A percentile compares a stretch with the other conserved stretches of the same genome.
Evolutionary conservation across 2,329 filamentous ascomycete species (phyloP).

Genomic region (Decorospora gaudefroyi): DNA sequence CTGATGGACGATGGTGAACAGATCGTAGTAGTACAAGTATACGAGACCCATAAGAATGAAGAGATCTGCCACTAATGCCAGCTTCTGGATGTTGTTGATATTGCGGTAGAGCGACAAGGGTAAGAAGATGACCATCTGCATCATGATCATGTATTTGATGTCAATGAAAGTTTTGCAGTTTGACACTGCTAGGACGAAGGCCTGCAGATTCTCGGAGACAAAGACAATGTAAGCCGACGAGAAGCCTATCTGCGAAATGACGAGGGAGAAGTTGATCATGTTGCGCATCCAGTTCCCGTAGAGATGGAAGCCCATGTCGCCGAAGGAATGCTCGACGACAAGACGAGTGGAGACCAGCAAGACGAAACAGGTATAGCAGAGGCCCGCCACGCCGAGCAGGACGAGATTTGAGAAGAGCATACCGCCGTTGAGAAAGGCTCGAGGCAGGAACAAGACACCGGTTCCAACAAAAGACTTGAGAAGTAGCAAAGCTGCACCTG

Average conservation of each 20-base stretch:
- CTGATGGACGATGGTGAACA: slow-evolving; percentile 75
- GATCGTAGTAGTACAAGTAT: slow-evolving; percentile 95
- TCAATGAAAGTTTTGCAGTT: slow-evolving; percentile 84
- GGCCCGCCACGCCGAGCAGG: slow-evolving; percentile 77
- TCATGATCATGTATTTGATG: slow-evolving; percentile 86
- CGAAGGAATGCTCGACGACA: slow-evolving; percentile 90
- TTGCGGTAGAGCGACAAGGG: slow-evolving; percentile 93
- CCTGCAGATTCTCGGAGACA: slow-evolving; percentile 91
- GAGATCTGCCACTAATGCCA: slow-evolving; percentile 87
- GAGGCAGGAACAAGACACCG: slow-evolving; percentile 88
- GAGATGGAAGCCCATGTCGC: slow-evolving; percentile 90
- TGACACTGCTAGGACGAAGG: slow-evolving; percentile 89
- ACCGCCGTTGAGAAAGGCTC: slow-evolving; percentile 92
- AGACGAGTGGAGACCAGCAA: slow-evolving; percentile 85
- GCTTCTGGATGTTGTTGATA: slow-evolving; percentile 95
- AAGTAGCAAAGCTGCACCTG: slow-evolving; percentile 79
- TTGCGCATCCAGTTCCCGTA: slow-evolving; percentile 90
- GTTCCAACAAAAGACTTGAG: slow-evolving; percentile 98
- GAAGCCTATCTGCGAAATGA: slow-evolving; percentile 93
- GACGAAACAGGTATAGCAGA: slow-evolving; percentile 98
- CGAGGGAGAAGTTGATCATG: slow-evolving; percentile 87
- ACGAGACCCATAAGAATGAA: slow-evolving; percentile 92
- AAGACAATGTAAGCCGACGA: slow-evolving; percentile 96
- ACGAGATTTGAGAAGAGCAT: slow-evolving; percentile 97
- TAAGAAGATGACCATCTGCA: slow-evolving; percentile 94